A percentile compares a stretch with the other conserved stretches of the same genome.
Evolutionary conservation across 192 early-diverging fungal genomes (phyloP).

Genomic region (Spinellus fusiger): DNA sequence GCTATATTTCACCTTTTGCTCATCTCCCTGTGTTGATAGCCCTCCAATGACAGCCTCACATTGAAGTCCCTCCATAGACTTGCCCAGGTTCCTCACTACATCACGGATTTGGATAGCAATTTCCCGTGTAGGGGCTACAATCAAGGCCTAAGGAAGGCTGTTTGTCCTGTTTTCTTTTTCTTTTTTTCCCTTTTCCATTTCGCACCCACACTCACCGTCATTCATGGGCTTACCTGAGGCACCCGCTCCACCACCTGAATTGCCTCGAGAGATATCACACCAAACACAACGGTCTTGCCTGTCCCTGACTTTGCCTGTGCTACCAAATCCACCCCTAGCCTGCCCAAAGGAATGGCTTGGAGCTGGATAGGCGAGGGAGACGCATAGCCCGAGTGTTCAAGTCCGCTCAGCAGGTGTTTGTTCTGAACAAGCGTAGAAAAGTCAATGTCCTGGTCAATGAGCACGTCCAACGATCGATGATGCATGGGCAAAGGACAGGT

Average conservation of each 20-base stretch:
- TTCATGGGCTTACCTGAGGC: conserved; percentile 34
- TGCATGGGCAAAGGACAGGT: conserved; percentile 16
- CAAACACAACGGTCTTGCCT: conserved; percentile 76
- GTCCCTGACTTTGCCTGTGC: conserved; percentile 83
- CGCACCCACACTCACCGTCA: background rate
- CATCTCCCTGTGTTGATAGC: conserved; percentile 38
- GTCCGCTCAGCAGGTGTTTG: conserved; percentile 33
- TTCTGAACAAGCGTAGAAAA: conserved; percentile 45
- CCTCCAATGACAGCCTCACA: conserved; percentile 55
- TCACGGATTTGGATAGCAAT: conserved; percentile 55
- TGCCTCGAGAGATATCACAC: conserved; percentile 46
- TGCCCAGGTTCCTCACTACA: conserved; percentile 40
- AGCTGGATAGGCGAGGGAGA: conserved; percentile 59
- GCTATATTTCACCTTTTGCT: conserved; percentile 34
- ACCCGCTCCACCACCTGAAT: conserved; percentile 21
- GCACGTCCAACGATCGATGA: conserved; percentile 42
- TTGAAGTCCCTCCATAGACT: conserved; percentile 10
- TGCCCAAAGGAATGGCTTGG: conserved; percentile 54
- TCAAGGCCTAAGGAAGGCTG: conserved; percentile 24
- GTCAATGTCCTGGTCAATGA: conserved; percentile 49
- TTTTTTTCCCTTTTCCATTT: background rate
- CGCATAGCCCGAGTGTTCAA: conserved; percentile 45
- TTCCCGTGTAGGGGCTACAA: conserved; percentile 59
- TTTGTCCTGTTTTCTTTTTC: background rate
- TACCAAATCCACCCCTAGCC: conserved; percentile 64